Conservation (phyloP, 345 rosid genomes). For the Mercurialis annua region DNA sequence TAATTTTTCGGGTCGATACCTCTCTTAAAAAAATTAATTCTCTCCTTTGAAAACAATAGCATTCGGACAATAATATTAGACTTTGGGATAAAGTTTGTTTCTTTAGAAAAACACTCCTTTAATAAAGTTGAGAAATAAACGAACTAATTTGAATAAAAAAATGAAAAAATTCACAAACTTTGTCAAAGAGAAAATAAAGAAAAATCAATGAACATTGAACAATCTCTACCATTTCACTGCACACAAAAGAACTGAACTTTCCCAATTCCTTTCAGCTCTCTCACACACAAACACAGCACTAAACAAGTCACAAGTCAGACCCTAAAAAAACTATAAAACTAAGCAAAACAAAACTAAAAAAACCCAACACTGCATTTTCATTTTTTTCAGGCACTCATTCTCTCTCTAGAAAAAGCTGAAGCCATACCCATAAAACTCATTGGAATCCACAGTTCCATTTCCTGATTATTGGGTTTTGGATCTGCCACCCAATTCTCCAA, state of each 20-base stretch:
- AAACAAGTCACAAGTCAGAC: slow-evolving; percentile 4
- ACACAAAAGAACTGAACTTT: too few relatives aligned
- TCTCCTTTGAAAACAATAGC: too few relatives aligned
- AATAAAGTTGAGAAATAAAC: too few relatives aligned
- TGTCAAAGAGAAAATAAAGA: background rate
- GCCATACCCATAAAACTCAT: slow-evolving; percentile 11
- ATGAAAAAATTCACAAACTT: too few relatives aligned
- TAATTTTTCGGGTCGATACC: too few relatives aligned
- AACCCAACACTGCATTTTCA: background rate
- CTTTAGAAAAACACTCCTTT: too few relatives aligned
- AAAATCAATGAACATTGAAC: too few relatives aligned
- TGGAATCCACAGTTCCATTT: slow-evolving; percentile 40
- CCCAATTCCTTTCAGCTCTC: slow-evolving; percentile 1
- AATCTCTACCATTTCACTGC: too few relatives aligned
- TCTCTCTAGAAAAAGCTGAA: background rate
- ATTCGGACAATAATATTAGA: too few relatives aligned
- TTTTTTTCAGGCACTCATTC: background rate
- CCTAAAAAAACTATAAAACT: background rate
- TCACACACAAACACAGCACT: slow-evolving; percentile 10
- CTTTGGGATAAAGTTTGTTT: too few relatives aligned
- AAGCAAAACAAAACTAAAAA: background rate
- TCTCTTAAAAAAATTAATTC: too few relatives aligned
- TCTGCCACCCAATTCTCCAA: slow-evolving; percentile 60
- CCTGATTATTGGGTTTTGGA: slow-evolving; percentile 58
- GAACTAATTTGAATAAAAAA: too few relatives aligned